Base-by-base conservation (phyloP, 305 asterid genomes). In the Fraxinus nigra region DNA sequence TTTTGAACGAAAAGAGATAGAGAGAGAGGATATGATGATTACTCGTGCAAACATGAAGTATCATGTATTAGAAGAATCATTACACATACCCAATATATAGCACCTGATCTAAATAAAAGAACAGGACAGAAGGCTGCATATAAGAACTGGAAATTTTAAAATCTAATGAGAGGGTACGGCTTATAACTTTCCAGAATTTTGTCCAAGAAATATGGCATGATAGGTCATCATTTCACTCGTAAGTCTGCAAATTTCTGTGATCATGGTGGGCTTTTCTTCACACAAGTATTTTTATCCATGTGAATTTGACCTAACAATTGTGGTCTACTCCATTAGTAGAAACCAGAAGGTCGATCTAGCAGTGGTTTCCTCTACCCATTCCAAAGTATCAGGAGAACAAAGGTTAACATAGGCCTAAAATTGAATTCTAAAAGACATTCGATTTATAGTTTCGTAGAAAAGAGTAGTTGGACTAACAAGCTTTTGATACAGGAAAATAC, bases 1-100 rank as follows among this genome's bases (percentile, higher is more conserved):
- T 95, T 85, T 76, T 28, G 43, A 85, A 40, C 3, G 14, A 10
- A 40, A 10, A 40, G 48, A 40, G 48, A 40, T 1, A 40, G 14
- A 40, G 48, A 40, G 48, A 40, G 48, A 38, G 43, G 18, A 59
- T 30, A 3, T 34, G n/a, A 13, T 18, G 22, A 37, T 51, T 77
- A 24, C 34, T 63, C n/a, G 6, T 22, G 72, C 30, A 63, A 63
- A 22, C 13, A 7, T 24, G 13, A 32, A 54, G 3, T 18, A 54
- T 5, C 26, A 54, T 54, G 16, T 63, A 8, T 30, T 26, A 63
- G 72, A 63, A 3, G 32, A 8, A 63, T 63, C 72, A 63, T 33
- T 63, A 63, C 34, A 34, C 72, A 63, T 63, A 63, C 33, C 72
- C 33, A 8, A 24, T 46, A 63, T 63, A 24, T 63, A 11, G 14